A percentile compares a stretch with the other conserved stretches of the same genome.
Conservation (phyloP, 2,329 filamentous ascomycete species). For the Hortaea werneckii region DNA sequence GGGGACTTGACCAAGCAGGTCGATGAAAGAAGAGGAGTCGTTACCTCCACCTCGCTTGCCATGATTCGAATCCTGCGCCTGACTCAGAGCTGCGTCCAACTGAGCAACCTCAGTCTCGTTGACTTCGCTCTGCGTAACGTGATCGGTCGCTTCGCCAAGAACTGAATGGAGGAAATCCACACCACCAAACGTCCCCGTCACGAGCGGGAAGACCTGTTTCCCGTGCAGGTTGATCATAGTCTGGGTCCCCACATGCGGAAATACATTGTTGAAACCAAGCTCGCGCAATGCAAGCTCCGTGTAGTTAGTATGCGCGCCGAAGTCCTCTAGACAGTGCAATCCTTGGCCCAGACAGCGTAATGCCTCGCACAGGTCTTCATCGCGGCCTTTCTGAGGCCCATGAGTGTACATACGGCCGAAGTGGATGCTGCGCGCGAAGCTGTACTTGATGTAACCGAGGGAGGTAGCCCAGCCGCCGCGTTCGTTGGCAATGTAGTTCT, state of each 20-base stretch:
- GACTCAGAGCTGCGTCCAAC: slow-evolving; percentile 33
- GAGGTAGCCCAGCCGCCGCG: slow-evolving; percentile 80
- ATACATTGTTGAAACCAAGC: slow-evolving; percentile 42
- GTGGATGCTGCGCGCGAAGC: slow-evolving; percentile 39
- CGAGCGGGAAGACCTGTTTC: slow-evolving; percentile 41
- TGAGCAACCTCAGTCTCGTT: slow-evolving; percentile 39
- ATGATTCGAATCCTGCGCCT: slow-evolving; percentile 25
- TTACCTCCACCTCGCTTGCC: slow-evolving; percentile 21
- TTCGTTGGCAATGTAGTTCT: slow-evolving; percentile 97
- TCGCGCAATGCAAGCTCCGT: slow-evolving; percentile 43
- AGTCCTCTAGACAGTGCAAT: slow-evolving; percentile 45
- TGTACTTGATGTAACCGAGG: slow-evolving; percentile 49
- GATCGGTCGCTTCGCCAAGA: slow-evolving; percentile 40
- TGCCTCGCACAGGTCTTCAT: slow-evolving; percentile 40
- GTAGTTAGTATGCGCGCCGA: slow-evolving; percentile 47
- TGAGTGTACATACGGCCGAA: slow-evolving; percentile 39
- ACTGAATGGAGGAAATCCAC: slow-evolving; percentile 39
- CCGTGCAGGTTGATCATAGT: slow-evolving; percentile 37
- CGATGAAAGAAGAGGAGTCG: slow-evolving; percentile 43
- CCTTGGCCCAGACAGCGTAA: slow-evolving; percentile 43
- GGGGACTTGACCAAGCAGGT: slow-evolving; percentile 66
- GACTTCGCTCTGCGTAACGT: slow-evolving; percentile 39
- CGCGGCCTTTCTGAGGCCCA: slow-evolving; percentile 31
- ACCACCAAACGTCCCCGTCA: slow-evolving; percentile 46
- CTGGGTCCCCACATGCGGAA: slow-evolving; percentile 40